These are phyloP conservation scores for Bipolaris sorokiniana DNA, from an alignment of 2,329 filamentous ascomycete species.

Conservation along the genomic window DNA sequence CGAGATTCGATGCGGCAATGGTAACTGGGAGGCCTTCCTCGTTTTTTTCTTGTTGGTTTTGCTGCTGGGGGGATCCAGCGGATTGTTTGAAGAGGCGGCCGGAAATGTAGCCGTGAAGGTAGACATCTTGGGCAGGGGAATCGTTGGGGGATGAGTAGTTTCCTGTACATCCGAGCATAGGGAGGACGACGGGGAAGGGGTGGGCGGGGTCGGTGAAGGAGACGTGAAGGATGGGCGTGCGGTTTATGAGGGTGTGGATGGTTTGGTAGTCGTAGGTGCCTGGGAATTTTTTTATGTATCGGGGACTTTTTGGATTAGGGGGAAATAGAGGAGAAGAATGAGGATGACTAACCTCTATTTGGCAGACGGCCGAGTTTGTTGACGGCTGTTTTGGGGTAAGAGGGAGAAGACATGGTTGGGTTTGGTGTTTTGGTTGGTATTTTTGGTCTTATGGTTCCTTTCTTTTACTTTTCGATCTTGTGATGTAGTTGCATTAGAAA, in stretches of 20 bases:
- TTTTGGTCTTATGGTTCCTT: background rate
- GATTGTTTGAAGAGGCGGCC: constrained; percentile 65
- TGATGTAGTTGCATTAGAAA: too few relatives aligned
- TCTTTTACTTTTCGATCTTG: too few relatives aligned
- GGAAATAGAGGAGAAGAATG: too few relatives aligned
- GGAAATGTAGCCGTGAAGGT: constrained; percentile 45
- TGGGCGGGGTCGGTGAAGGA: constrained; percentile 44
- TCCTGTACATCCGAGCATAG: constrained; percentile 51
- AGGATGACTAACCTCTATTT: constrained; percentile 31
- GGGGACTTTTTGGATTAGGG: background rate
- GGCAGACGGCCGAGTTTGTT: constrained; percentile 39
- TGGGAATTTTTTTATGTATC: constrained; percentile 5
- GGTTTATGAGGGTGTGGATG: constrained; percentile 44
- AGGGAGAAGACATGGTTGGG: constrained; percentile 12
- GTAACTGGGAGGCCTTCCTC: background rate
- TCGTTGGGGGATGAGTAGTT: constrained; percentile 53
- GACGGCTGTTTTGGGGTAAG: constrained; percentile 31
- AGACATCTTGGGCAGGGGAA: constrained; percentile 46
- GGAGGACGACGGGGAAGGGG: constrained; percentile 62
- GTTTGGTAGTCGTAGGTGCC: constrained; percentile 45
- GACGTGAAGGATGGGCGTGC: constrained; percentile 42
- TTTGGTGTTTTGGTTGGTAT: background rate
- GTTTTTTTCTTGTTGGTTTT: background rate
- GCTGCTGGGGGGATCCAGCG: background rate
- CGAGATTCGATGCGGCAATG: constrained; percentile 27